Conservation (phyloP, 345 rosid genomes). For the Eucalyptus sideroxylon region DNA sequence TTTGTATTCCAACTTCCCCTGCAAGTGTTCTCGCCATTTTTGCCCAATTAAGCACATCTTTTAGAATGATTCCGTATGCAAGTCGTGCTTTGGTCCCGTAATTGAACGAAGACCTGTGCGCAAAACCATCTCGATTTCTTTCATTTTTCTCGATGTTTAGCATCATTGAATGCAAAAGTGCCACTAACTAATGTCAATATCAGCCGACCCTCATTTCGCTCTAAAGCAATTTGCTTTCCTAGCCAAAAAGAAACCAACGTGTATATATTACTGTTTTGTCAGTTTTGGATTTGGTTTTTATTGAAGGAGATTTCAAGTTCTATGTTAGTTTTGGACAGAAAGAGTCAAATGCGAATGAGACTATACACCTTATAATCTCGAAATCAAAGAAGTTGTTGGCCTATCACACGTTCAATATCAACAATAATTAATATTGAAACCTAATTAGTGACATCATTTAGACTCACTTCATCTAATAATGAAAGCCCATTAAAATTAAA, state of each 20-base stretch:
- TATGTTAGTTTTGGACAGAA: too few relatives aligned
- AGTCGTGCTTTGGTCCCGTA: neutral
- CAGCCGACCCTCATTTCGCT: neutral
- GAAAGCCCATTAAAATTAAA: too few relatives aligned
- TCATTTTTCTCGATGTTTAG: neutral
- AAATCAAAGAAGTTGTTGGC: too few relatives aligned
- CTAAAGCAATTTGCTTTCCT: neutral
- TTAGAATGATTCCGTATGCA: neutral
- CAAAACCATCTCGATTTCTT: neutral
- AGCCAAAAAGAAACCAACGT: neutral
- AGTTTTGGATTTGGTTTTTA: too few relatives aligned
- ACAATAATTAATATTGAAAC: too few relatives aligned
- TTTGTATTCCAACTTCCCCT: neutral
- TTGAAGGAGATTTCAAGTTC: too few relatives aligned
- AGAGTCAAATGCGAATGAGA: too few relatives aligned
- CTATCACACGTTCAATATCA: too few relatives aligned
- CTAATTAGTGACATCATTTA: too few relatives aligned
- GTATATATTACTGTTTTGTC: too few relatives aligned
- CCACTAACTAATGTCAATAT: neutral
- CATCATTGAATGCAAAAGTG: neutral
- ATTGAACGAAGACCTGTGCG: neutral
- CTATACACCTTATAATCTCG: too few relatives aligned
- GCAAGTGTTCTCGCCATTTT: neutral
- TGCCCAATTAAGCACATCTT: neutral
- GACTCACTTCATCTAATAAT: too few relatives aligned